Evolutionary conservation across 148 eudicot genomes (phyloP).

Genomic region (Bassia scoparia): DNA sequence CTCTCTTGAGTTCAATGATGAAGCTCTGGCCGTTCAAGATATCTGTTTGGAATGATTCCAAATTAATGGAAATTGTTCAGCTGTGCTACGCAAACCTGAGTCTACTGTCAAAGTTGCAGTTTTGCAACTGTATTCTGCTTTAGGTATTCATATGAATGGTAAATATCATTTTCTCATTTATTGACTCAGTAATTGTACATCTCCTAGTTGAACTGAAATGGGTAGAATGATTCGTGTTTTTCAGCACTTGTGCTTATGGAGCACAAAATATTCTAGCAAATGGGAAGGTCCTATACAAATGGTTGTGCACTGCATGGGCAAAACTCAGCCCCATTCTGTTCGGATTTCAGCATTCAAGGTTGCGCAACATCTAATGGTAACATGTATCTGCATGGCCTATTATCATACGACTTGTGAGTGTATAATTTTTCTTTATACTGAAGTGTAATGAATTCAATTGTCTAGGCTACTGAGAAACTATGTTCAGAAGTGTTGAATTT

Average conservation of each 20-base stretch:
- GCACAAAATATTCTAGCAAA: slow-evolving; percentile 10
- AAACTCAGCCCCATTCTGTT: no score
- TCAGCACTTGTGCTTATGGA: slow-evolving; percentile 80
- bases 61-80: slow-evolving; percentile 47
- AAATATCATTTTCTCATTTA: slow-evolving; percentile 21
- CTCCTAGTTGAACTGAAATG: slow-evolving; percentile 10
- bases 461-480: slow-evolving; percentile 54
- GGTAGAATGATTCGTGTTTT: slow-evolving; percentile 13
- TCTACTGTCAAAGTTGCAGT: slow-evolving; percentile 45
- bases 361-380: slow-evolving; percentile 36
- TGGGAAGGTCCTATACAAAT: no score
- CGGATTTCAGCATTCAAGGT: no score
- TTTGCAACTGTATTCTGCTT: slow-evolving; percentile 61
- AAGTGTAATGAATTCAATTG: slow-evolving; percentile 23
- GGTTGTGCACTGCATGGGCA: no score
- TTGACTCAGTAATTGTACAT: slow-evolving; percentile 18
- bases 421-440: slow-evolving; percentile 14
- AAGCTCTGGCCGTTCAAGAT: slow-evolving; percentile 80
- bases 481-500: slow-evolving; percentile 44
- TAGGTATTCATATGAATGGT: slow-evolving; percentile 60
- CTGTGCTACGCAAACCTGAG: slow-evolving; percentile 35
- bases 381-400: slow-evolving; percentile 8
- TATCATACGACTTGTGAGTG: not conserved
- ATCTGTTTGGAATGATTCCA: slow-evolving; percentile 57
- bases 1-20: slow-evolving; percentile 70